Evolutionary conservation across 192 early-diverging fungal genomes (phyloP).

Genomic region (Umbelopsis isabellina): DNA sequence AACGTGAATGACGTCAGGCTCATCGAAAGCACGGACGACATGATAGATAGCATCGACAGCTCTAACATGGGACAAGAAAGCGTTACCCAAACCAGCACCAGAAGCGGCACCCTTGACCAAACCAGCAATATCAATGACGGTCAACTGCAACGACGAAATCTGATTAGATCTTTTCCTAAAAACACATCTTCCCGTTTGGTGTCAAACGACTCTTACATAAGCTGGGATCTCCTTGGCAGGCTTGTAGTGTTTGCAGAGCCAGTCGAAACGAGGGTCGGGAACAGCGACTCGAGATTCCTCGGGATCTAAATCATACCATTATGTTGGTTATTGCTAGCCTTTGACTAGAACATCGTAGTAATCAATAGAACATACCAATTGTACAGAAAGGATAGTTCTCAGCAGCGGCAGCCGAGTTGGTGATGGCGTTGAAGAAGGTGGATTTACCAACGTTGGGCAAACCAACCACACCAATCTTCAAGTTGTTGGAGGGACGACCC

Average conservation of each 20-base stretch:
- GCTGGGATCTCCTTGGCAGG: conserved; percentile 66
- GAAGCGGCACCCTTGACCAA: conserved; percentile 67
- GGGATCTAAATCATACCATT: conserved; percentile 52
- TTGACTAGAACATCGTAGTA: not conserved
- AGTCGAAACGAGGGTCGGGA: conserved; percentile 71
- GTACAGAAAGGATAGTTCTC: conserved; percentile 89
- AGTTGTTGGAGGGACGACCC: conserved; percentile 77
- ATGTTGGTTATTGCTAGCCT: too few species aligned
- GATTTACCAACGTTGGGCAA: conserved; percentile 83
- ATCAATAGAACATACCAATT: conserved; percentile 42
- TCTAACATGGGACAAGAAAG: conserved; percentile 77
- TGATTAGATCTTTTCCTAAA: not conserved
- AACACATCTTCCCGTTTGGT: not conserved
- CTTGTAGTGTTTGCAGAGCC: conserved; percentile 63
- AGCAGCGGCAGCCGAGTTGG: conserved; percentile 51
- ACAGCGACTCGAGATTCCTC: conserved; percentile 70
- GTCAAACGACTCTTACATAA: conserved; percentile 45
- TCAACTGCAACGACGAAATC: conserved; percentile 31
- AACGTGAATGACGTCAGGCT: conserved; percentile 65
- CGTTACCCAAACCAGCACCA: conserved; percentile 72
- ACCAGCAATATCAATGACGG: conserved; percentile 84
- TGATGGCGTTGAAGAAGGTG: conserved; percentile 60
- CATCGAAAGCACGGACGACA: conserved; percentile 74
- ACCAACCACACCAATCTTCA: conserved; percentile 79
- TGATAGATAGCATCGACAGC: conserved; percentile 65